Conservation (phyloP, 352 stramenopile species). For the Phytophthora sp. region DNA sequence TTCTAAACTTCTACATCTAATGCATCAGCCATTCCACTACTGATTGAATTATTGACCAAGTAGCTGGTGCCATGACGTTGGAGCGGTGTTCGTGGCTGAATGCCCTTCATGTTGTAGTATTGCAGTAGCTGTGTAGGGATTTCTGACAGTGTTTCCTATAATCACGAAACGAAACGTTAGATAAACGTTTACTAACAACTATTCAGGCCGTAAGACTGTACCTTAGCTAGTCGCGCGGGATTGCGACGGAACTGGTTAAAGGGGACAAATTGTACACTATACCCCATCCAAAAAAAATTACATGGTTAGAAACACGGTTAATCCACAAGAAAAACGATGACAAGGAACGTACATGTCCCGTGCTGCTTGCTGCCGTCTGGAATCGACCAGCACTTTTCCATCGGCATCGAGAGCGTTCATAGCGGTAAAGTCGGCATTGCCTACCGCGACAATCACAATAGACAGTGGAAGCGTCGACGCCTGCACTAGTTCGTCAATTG, state of each 20-base stretch:
- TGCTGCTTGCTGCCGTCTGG: constrained; percentile 42
- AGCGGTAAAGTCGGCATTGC: constrained; percentile 71
- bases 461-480: constrained; percentile 73
- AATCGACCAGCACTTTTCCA: constrained; percentile 59
- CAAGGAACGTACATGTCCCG: constrained; percentile 67
- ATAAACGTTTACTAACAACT: not conserved
- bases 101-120: constrained; percentile 65
- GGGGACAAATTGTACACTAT: constrained; percentile 77
- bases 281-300: constrained; percentile 16
- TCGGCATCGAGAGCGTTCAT: constrained; percentile 72
- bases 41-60: constrained; percentile 37
- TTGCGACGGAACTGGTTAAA: constrained; percentile 78
- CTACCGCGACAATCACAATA: constrained; percentile 86
- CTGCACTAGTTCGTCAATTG: constrained; percentile 70
- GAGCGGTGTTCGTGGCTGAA: constrained; percentile 59
- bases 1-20: constrained; percentile 40
- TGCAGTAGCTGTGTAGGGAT: constrained; percentile 69
- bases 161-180: not conserved
- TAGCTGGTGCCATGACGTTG: constrained; percentile 59
- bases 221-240: constrained; percentile 61
- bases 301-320: not conserved
- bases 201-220: not conserved
- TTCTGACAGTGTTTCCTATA: constrained; percentile 67
- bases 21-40: constrained; percentile 25
- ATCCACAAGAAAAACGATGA: not conserved